Evolutionary conservation across 202 grass and related monocot species (phyloP).

Genomic region (Panicum virgatum): DNA sequence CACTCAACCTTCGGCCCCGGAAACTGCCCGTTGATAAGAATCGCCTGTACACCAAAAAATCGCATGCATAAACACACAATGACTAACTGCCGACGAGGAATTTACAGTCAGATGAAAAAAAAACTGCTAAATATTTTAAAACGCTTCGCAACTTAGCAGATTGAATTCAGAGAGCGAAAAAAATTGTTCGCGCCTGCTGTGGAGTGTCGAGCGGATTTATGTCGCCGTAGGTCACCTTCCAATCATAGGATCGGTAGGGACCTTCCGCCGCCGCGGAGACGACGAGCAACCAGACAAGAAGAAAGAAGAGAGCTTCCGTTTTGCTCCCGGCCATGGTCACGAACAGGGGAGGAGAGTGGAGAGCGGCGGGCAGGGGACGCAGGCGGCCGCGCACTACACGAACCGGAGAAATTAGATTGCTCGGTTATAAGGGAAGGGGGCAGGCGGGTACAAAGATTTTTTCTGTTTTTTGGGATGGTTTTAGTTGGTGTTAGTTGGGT

Average conservation of each 20-base stretch:
- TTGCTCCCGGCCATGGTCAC: not conserved
- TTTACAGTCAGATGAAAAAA: not conserved
- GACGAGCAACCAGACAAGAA: not conserved
- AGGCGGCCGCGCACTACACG: too few species aligned
- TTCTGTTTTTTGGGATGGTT: too few species aligned
- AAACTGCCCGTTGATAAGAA: slow-evolving; percentile 85
- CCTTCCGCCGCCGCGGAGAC: slow-evolving; percentile 28
- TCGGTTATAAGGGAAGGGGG: too few species aligned
- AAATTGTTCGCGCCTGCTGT: slow-evolving; percentile 45
- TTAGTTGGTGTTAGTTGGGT: too few species aligned
- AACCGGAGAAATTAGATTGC: too few species aligned
- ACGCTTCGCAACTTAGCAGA: not conserved
- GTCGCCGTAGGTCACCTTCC: slow-evolving; percentile 56
- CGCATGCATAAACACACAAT: not conserved
- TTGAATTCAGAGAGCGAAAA: not conserved
- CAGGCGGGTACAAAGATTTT: too few species aligned
- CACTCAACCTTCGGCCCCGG: slow-evolving; percentile 76
- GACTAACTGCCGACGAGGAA: not conserved
- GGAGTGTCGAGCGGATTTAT: slow-evolving; percentile 55
- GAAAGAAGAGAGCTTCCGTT: not conserved
- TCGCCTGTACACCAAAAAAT: slow-evolving; percentile 38
- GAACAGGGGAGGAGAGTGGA: too few species aligned
- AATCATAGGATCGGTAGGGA: slow-evolving; percentile 64
- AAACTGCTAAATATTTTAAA: too few species aligned
- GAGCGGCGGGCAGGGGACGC: too few species aligned